phyloP scores from a whole-genome alignment of 352 stramenopile species.

The Plasmopara halstedii region DNA sequence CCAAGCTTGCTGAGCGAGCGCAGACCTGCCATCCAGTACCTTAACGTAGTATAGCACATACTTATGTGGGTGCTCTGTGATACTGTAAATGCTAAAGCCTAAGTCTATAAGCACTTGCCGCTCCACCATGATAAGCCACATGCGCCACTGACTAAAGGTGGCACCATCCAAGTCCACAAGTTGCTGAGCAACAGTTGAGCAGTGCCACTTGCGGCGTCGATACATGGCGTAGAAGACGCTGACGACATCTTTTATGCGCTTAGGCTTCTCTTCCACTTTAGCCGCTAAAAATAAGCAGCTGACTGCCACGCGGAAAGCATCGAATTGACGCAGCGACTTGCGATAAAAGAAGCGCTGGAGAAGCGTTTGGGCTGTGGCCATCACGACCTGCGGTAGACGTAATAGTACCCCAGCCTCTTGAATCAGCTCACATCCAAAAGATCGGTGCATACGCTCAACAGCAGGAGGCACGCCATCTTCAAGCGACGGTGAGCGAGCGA shows the following conservation, averaged over 20 bases:
- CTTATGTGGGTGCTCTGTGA: conserved; percentile 91
- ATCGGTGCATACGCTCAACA: conserved; percentile 54
- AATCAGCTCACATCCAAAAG: conserved; percentile 87
- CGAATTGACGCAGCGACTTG: conserved; percentile 78
- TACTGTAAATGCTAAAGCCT: conserved; percentile 90
- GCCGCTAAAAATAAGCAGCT: conserved; percentile 83
- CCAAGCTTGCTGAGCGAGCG: conserved; percentile 80
- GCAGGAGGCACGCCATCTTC: conserved; percentile 27
- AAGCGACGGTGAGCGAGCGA: conserved; percentile 41
- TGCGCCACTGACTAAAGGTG: conserved; percentile 63
- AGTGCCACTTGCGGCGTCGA: conserved; percentile 49
- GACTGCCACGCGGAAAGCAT: conserved; percentile 85
- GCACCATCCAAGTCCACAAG: conserved; percentile 59
- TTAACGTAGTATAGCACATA: conserved; percentile 92
- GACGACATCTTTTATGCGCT: conserved; percentile 75
- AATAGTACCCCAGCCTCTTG: conserved; percentile 85
- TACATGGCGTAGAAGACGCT: conserved; percentile 87
- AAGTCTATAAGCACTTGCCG: conserved; percentile 87
- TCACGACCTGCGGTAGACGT: conserved; percentile 82
- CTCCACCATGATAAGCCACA: conserved; percentile 85
- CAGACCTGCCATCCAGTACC: conserved; percentile 60
- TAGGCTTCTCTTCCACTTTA: conserved; percentile 86
- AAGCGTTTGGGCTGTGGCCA: conserved; percentile 86
- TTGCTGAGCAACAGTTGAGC: conserved; percentile 39
- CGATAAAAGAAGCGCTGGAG: conserved; percentile 89